A percentile compares a stretch with the other conserved stretches of the same genome.
Conservation (phyloP, 2,329 filamentous ascomycete genomes). For the Aspergillus oerlinghausenensis region DNA sequence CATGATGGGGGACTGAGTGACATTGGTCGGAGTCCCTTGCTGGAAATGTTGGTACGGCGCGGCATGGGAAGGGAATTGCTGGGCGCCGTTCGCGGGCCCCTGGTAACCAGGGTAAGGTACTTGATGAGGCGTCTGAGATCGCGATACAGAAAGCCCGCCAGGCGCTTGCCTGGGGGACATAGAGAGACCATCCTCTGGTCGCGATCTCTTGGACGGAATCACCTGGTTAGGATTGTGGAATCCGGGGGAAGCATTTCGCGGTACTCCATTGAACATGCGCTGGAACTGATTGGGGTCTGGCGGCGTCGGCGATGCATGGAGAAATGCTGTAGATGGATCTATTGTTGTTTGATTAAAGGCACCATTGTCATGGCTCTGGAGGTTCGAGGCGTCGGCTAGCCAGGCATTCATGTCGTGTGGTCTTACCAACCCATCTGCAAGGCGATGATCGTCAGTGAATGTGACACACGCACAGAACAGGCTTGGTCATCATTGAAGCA, state of each 20-base stretch:
- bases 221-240: slow-evolving; percentile 76
- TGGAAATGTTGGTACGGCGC: slow-evolving; percentile 78
- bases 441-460: slow-evolving; percentile 21
- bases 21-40: slow-evolving; percentile 72
- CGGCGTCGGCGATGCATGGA: slow-evolving; percentile 42
- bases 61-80: slow-evolving; percentile 56
- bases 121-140: slow-evolving; percentile 88
- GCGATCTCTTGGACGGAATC: slow-evolving; percentile 82
- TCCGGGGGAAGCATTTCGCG: slow-evolving; percentile 76
- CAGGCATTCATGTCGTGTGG: slow-evolving; percentile 49
- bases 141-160: slow-evolving; percentile 71
- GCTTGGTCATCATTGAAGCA: slow-evolving; percentile 17
- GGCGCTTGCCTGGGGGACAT: slow-evolving; percentile 75
- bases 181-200: slow-evolving; percentile 78
- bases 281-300: slow-evolving; percentile 52
- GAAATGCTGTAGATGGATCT: slow-evolving; percentile 46
- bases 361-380: slow-evolving; percentile 47
- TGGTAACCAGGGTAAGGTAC: slow-evolving; percentile 68
- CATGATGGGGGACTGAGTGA: slow-evolving; percentile 89
- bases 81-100: slow-evolving; percentile 57
- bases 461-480: slow-evolving; percentile 9
- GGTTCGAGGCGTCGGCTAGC: slow-evolving; percentile 45
- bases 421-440: slow-evolving; percentile 45
- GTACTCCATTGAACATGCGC: slow-evolving; percentile 74
- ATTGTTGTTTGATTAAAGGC: slow-evolving; percentile 43